These are phyloP conservation scores for Geotrichum restrictum DNA, from an alignment of 1,139 yeast genomes.

Conservation along the genomic window DNA sequence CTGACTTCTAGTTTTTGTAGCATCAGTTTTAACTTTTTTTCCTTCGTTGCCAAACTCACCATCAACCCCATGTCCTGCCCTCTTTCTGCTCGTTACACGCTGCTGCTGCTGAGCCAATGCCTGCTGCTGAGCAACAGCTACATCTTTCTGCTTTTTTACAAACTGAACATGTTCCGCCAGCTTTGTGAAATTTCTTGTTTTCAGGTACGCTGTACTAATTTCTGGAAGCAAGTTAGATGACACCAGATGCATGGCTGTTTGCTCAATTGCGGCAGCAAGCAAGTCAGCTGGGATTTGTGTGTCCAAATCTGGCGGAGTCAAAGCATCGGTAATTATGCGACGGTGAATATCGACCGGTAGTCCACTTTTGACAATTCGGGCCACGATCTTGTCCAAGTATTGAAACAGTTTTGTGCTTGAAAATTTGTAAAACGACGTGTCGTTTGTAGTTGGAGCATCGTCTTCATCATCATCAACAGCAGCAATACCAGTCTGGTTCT, in stretches of 20 bases:
- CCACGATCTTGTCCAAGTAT: slow-evolving; percentile 25
- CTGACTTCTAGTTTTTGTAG: slow-evolving; percentile 9
- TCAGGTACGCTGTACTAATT: slow-evolving; percentile 25
- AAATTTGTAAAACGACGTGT: slow-evolving; percentile 12
- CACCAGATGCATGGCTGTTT: slow-evolving; percentile 33
- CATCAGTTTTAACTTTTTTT: neutral
- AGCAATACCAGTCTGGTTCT: too few relatives aligned
- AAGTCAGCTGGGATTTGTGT: slow-evolving; percentile 15
- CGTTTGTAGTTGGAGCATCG: too few relatives aligned
- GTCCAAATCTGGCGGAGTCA: slow-evolving; percentile 18
- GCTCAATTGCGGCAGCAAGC: slow-evolving; percentile 25
- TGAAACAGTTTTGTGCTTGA: slow-evolving; percentile 24
- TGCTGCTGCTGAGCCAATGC: slow-evolving; percentile 16
- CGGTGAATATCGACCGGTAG: slow-evolving; percentile 24
- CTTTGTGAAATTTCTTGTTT: neutral
- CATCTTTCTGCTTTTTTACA: slow-evolving; percentile 24
- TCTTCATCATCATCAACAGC: too few relatives aligned
- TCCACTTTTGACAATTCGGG: slow-evolving; percentile 22
- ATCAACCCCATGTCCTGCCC: slow-evolving; percentile 1
- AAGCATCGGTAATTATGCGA: slow-evolving; percentile 22
- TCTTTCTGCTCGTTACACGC: neutral
- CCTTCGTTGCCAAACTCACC: neutral
- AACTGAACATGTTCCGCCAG: slow-evolving; percentile 26
- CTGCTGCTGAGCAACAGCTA: slow-evolving; percentile 25
- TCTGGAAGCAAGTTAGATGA: slow-evolving; percentile 33